Evolutionary conservation across 257 asterid species (phyloP), one percentile per base, ranked within the genome.

Genomic region (Solanum commersonii): DNA sequence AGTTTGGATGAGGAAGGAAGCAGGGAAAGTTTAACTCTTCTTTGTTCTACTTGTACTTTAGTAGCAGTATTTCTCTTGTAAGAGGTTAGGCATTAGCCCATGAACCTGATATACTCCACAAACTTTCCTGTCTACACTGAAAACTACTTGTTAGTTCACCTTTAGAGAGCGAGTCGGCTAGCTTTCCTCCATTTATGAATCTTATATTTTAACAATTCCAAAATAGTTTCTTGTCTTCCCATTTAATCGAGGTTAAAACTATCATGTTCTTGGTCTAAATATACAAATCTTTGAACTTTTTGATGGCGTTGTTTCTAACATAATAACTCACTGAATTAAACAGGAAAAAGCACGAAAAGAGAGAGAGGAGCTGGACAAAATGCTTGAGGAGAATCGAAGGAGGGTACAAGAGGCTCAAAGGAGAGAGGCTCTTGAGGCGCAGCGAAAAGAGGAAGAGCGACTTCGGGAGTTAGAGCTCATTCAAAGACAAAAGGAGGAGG

Each of bases 321-420:
- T 63, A 49, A 60, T 16, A 71, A 16, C 42, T 0, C 35, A 29
- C 74, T 60, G 87, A 29, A 74, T 22, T 22, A 65, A 88, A 87
- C 91, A 95, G 99, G 98, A 95, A 92, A 94, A 95, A 90, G 98
- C 98, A 90, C 93, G 98, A 71, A 94, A 90, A 88, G 99, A 96
- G 92, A 95, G 98, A 89, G 98, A 96, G 85, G 98, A 95, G 90
- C 95, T 96, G 40, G 99, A 96, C 86, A 96, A 94, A 91, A 94
- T 96, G 98, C 96, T 96, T 38, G 99, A 94, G 91, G 99, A 96
- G 93, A 96, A 96, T 87, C 93, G 89, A 1, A 93, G 99, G 92
- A 93, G 98, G 87, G 99, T 96, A 40, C 98, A 96, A 93, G 99
- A 96, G 91, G 90, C 99, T 76, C 99, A 96, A 90, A n/a, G 94